Evolutionary conservation across 495 filamentous ascomycete species (phyloP), one percentile per base, ranked within the genome.

Genomic region (Patellaria atrata): DNA sequence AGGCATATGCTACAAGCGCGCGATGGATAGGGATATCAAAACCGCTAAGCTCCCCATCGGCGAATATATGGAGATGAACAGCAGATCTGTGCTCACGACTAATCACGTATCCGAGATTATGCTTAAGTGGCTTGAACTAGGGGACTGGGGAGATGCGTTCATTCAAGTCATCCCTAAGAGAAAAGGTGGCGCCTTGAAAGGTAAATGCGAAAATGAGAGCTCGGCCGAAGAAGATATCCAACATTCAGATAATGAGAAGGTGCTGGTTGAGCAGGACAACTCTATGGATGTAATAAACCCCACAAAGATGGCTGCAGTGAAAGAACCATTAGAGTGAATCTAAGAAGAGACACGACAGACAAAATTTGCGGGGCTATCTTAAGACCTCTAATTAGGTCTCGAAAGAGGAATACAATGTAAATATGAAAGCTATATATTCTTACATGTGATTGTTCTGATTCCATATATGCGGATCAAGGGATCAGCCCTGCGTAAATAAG

Each of bases 61-160:
- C 2, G 73, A 96, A 12, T 96, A 79, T 45, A 77, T 99, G 64
- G 64, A 79, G 33, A 91, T 99, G 83, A 59, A 72, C 18, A 81
- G 75, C 38, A 72, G 89, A 10, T 69, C 71, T 37, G 78, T 99
- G 2, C 57, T 99, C 27, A 73, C 84, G 4, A 92, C 85, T 9
- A 96, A 96, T 49, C 89, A 99, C 50, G 89, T 99, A 0, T 66
- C 80, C 26, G 89, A 96, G 55, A 96, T 99, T 41, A 94, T 99
- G 81, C 51, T 89, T 19, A 71, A 74, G 39, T 99, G 89, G 82
- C 46, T 99, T 35, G 82, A 93, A 43, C 64, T 68, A 18, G 76
- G 79, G 0, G 77, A 96, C 53, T 99, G 89, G 89, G 83, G 77
- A 1, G 59, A 78, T 45, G 85, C 89, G 0, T 96, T 99, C 45